Base-by-base conservation (phyloP, 192 early-diverging fungal genomes). In the Coemansia sp. region DNA sequence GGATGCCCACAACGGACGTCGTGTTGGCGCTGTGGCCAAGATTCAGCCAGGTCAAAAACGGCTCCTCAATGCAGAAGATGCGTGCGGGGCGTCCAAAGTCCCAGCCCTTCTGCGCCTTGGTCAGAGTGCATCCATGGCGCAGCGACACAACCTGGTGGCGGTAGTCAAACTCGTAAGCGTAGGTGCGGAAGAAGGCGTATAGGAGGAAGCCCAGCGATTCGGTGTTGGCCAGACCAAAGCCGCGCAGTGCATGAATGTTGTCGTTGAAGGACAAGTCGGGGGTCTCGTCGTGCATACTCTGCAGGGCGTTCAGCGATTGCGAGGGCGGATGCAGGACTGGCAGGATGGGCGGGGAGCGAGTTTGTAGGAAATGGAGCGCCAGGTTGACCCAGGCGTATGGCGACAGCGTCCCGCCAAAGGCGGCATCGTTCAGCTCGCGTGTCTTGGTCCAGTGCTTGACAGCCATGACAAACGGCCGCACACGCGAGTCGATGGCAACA, bases 341-440 rank as follows among this genome's bases (percentile, higher is more conserved):
- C 19, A 98, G 77, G 68, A 98, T 92, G 0, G 95, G 94, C 58
- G 95, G 95, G 25, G 86, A 68, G 12, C 95, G 90, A 81, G 86
- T 91, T 77, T 98, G 96, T 20, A 98, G 76, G 83, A 96, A 98
- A 74, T 96, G 93, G 64, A 98, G 83, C 42, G 90, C 86, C 86
- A 97, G 90, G 71, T 93, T 94, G 4, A 90, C 93, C 96, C 96
- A 98, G 19, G 95, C 92, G 74, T 98, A 98, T 7, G 92, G 92
- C 43, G 93, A 94, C 60, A 98, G 79, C 0, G 96, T 98, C 19
- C 96, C 96, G 49, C 96, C 96, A 68, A 91, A 92, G 14, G 93
- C 96, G 45, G 91, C 91, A 72, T 98, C 95, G 73, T 95, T 97
- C 58, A 98, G 73, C 37, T 86, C 88, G 61, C 96, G 80, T 63